Evolutionary conservation across 306 rosid genomes (phyloP).

Genomic region (Begonia loranthoides): DNA sequence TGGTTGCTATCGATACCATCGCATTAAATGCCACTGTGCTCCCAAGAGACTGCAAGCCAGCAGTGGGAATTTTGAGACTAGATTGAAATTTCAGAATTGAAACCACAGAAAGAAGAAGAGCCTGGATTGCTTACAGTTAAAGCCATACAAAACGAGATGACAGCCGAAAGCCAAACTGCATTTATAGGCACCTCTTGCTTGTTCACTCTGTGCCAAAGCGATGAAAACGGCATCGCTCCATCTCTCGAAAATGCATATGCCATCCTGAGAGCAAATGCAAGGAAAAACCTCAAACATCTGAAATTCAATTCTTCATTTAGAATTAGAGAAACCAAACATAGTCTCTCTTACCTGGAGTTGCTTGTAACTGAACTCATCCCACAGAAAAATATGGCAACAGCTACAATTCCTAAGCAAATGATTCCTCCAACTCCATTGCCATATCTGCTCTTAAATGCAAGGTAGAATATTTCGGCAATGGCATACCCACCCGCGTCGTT

Average conservation of each 20-base stretch:
- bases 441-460: slow-evolving; percentile 71
- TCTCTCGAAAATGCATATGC: slow-evolving; percentile 96
- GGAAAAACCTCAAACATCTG: slow-evolving; percentile 9
- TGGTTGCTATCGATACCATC: slow-evolving; percentile 88
- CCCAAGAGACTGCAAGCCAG: slow-evolving; percentile 76
- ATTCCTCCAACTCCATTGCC: slow-evolving; percentile 93
- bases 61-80: neutral
- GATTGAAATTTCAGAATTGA: neutral
- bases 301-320: neutral
- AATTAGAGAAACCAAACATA: neutral
- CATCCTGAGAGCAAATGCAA: slow-evolving; percentile 41
- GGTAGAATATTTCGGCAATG: slow-evolving; percentile 86
- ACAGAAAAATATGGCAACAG: slow-evolving; percentile 84
- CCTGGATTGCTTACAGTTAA: slow-evolving; percentile 40
- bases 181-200: slow-evolving; percentile 67
- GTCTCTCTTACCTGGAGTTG: slow-evolving; percentile 69
- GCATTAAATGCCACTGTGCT: slow-evolving; percentile 89
- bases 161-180: slow-evolving; percentile 86
- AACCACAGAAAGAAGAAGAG: neutral
- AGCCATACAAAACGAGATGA: slow-evolving; percentile 80
- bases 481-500: slow-evolving; percentile 95
- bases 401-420: slow-evolving; percentile 73
- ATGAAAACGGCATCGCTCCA: slow-evolving; percentile 94
- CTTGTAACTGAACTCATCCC: slow-evolving; percentile 97
- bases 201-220: slow-evolving; percentile 79